phyloP scores from a whole-genome alignment of 371 early-diverging fungal species.

The Mucor racemosus region DNA sequence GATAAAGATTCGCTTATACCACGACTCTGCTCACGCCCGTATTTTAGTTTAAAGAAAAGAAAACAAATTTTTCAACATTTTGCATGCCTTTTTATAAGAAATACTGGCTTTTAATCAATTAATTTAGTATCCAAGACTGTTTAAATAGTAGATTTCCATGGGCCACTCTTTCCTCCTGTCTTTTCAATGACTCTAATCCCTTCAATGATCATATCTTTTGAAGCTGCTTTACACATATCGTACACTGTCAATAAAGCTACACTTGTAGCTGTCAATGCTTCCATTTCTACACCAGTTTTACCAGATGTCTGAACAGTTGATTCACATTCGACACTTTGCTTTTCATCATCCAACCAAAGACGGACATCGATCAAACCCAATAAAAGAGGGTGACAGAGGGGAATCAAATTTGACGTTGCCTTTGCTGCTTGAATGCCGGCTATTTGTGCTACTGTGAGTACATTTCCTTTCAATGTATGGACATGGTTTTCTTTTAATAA shows the following conservation, averaged over 20 bases:
- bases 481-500: slow-evolving; percentile 59
- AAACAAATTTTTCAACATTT: slow-evolving; percentile 18
- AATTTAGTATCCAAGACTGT: neutral
- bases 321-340: slow-evolving; percentile 53
- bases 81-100: neutral
- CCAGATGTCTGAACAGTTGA: slow-evolving; percentile 75
- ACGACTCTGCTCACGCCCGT: slow-evolving; percentile 48
- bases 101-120: neutral
- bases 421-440: slow-evolving; percentile 95
- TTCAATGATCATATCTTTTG: slow-evolving; percentile 56
- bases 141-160: slow-evolving; percentile 30
- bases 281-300: slow-evolving; percentile 95
- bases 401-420: slow-evolving; percentile 79
- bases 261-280: slow-evolving; percentile 85
- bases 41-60: slow-evolving; percentile 17
- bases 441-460: slow-evolving; percentile 85
- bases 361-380: slow-evolving; percentile 73
- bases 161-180: slow-evolving; percentile 83
- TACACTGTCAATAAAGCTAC: slow-evolving; percentile 78
- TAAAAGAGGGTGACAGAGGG: slow-evolving; percentile 88
- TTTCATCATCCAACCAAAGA: slow-evolving; percentile 54
- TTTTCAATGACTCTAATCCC: slow-evolving; percentile 74
- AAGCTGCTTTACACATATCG: slow-evolving; percentile 83
- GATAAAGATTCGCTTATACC: slow-evolving; percentile 42
- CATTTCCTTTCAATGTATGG: slow-evolving; percentile 77